Evolutionary conservation across 2,329 filamentous ascomycete species (phyloP).

Genomic region (Xylariales sp.): DNA sequence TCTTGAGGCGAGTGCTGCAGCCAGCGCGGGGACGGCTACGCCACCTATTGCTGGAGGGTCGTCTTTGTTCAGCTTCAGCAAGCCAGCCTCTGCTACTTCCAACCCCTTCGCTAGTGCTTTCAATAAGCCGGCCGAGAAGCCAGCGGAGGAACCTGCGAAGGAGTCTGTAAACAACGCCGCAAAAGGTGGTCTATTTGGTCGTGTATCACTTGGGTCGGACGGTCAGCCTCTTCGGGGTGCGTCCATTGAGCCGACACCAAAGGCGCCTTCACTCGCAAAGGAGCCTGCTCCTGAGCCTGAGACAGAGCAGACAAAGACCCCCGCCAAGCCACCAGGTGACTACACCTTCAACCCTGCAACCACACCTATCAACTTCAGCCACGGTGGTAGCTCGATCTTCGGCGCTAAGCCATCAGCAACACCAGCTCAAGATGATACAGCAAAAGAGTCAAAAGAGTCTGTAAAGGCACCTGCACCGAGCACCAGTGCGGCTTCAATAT

Average conservation of each 20-base stretch:
- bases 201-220: conserved; percentile 26
- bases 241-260: conserved; percentile 15
- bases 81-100: conserved; percentile 17
- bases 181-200: conserved; percentile 28
- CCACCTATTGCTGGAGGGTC: conserved; percentile 31
- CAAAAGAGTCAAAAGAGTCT: conserved; percentile 25
- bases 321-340: conserved; percentile 25
- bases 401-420: conserved; percentile 28
- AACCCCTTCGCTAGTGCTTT: conserved; percentile 6
- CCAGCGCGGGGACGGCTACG: conserved; percentile 36
- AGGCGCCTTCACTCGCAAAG: conserved; percentile 11
- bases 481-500: neutral
- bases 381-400: conserved; percentile 18
- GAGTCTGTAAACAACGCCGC: conserved; percentile 16
- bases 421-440: conserved; percentile 8
- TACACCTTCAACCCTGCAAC: conserved; percentile 28
- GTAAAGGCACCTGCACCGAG: conserved; percentile 25
- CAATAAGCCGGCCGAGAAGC: neutral
- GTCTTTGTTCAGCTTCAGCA: conserved; percentile 26
- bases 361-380: conserved; percentile 24
- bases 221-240: conserved; percentile 26
- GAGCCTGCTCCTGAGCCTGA: conserved; percentile 10
- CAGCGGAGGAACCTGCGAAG: conserved; percentile 8
- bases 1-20: conserved; percentile 38
- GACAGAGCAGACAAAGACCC: conserved; percentile 16